Evolutionary conservation across 1,284 basidiomycete species (phyloP).

Genomic region (Irpex lacteus): DNA sequence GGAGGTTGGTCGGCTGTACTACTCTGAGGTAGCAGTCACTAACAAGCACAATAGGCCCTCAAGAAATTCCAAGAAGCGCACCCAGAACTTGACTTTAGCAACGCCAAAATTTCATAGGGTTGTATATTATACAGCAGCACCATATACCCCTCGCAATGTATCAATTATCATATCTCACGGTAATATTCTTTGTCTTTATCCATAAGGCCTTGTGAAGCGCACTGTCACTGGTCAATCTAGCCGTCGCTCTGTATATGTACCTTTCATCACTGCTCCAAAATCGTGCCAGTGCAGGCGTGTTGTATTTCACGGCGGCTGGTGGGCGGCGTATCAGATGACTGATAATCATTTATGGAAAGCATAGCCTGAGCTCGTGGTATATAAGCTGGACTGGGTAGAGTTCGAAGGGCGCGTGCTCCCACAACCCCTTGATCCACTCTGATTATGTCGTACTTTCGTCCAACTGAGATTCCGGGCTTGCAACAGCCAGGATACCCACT

Average conservation of each 20-base stretch:
- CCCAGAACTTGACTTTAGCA: conserved; percentile 93
- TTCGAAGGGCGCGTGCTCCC: not conserved
- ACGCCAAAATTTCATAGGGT: conserved; percentile 77
- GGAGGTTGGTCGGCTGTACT: conserved; percentile 54
- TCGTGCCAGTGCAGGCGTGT: too few species aligned
- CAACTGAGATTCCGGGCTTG: not conserved
- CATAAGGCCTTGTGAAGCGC: not conserved
- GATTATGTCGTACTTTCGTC: not conserved
- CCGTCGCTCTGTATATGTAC: too few species aligned
- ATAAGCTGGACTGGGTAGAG: not conserved
- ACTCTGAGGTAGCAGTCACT: not conserved
- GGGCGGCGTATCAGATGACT: not conserved
- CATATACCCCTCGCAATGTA: not conserved
- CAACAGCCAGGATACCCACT: not conserved
- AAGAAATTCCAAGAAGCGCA: conserved; percentile 88
- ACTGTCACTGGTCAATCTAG: not conserved
- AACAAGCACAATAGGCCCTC: conserved; percentile 52
- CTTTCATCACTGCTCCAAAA: too few species aligned
- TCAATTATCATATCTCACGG: not conserved
- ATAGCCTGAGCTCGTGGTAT: not conserved
- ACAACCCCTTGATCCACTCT: not conserved
- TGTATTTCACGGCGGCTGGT: too few species aligned
- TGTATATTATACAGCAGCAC: not conserved
- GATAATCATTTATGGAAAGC: not conserved
- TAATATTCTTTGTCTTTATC: not conserved